A percentile compares a stretch with the other conserved stretches of the same genome.
Conservation (phyloP, 2,329 filamentous ascomycete species). For the Fusarium sarcochroum region DNA sequence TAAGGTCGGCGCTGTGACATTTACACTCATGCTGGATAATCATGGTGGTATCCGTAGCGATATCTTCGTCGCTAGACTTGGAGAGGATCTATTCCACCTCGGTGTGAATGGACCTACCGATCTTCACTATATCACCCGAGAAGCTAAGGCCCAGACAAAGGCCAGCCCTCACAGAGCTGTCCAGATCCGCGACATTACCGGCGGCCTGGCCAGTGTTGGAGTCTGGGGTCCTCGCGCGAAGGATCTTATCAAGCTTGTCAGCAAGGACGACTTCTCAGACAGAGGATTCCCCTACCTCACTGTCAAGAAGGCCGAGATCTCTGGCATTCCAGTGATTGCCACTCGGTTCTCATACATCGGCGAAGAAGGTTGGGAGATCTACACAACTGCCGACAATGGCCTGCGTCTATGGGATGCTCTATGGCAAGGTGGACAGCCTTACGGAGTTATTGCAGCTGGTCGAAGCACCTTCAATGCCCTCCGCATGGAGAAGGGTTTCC, state of each 20-base stretch:
- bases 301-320: slow-evolving; percentile 63
- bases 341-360: slow-evolving; percentile 73
- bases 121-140: slow-evolving; percentile 65
- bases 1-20: slow-evolving; percentile 65
- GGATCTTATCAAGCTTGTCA: slow-evolving; percentile 64
- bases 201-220: slow-evolving; percentile 71
- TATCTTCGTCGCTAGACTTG: slow-evolving; percentile 67
- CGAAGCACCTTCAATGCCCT: slow-evolving; percentile 70
- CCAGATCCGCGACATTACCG: slow-evolving; percentile 71
- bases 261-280: slow-evolving; percentile 61
- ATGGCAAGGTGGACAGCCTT: slow-evolving; percentile 65
- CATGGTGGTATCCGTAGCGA: slow-evolving; percentile 69
- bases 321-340: slow-evolving; percentile 68
- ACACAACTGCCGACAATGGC: slow-evolving; percentile 71
- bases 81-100: slow-evolving; percentile 66
- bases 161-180: slow-evolving; percentile 58
- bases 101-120: slow-evolving; percentile 70
- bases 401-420: slow-evolving; percentile 71
- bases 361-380: slow-evolving; percentile 74
- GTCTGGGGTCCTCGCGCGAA: slow-evolving; percentile 72
- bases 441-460: slow-evolving; percentile 71
- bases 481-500: slow-evolving; percentile 71
- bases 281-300: slow-evolving; percentile 64
- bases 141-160: slow-evolving; percentile 64
- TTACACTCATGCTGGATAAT: slow-evolving; percentile 68